A percentile compares a stretch with the other conserved stretches of the same genome.
These are phyloP conservation scores for Fusarium temperatum DNA, from an alignment of 2,329 filamentous ascomycete genomes.

Conservation along the genomic window DNA sequence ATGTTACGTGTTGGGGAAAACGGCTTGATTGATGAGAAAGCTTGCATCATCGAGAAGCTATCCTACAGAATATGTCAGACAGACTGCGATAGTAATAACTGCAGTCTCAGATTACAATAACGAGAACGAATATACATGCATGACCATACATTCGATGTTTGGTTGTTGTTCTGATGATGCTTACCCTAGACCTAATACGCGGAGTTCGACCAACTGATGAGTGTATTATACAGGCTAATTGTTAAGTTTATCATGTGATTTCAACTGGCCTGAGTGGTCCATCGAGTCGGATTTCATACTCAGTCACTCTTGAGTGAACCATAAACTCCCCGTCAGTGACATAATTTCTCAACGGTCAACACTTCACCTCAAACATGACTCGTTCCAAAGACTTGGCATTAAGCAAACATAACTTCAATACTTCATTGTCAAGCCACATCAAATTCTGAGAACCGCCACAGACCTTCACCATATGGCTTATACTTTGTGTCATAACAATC, in stretches of 20 bases:
- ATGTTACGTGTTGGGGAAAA: slow-evolving; percentile 10
- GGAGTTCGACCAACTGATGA: neutral
- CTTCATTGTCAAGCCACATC: neutral
- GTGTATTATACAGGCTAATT: neutral
- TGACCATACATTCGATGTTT: neutral
- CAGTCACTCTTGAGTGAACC: neutral
- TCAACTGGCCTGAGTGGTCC: neutral
- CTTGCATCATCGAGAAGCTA: slow-evolving; percentile 5
- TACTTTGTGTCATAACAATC: neutral
- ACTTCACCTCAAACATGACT: neutral
- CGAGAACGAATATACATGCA: slow-evolving; percentile 27
- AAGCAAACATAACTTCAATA: neutral
- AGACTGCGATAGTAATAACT: neutral
- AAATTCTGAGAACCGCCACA: neutral
- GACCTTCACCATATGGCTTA: neutral
- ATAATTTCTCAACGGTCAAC: neutral
- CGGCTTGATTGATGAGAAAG: slow-evolving; percentile 15
- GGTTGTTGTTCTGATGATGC: neutral
- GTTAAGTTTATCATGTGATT: neutral
- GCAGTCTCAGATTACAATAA: slow-evolving; percentile 20
- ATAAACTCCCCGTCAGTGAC: neutral
- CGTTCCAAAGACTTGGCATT: neutral
- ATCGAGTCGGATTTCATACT: neutral
- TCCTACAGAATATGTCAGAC: slow-evolving; percentile 7
- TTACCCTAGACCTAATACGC: neutral